Conservation (phyloP, 2,329 filamentous ascomycete genomes). For the Ceratocystis papillata region DNA sequence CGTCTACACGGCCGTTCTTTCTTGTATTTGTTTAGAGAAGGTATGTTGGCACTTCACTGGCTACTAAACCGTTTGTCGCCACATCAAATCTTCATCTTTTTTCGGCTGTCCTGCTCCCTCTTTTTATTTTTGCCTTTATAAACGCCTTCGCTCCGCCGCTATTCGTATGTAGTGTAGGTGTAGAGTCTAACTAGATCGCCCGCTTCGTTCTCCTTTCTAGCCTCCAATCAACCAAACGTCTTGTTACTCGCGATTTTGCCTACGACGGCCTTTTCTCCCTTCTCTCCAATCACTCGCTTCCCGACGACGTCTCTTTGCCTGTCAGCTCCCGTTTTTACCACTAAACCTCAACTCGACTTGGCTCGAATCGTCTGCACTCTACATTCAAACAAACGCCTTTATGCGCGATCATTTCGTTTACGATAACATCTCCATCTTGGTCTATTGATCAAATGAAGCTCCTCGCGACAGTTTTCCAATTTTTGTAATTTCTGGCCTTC, state of each 20-base stretch:
- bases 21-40: background rate
- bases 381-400: background rate
- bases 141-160: background rate
- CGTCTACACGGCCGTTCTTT: background rate
- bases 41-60: background rate
- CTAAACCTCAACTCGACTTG: background rate
- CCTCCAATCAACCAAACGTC: background rate
- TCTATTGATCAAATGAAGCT: constrained; percentile 18
- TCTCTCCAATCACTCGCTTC: background rate
- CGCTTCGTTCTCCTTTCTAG: background rate
- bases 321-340: background rate
- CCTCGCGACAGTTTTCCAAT: constrained; percentile 8
- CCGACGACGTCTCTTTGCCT: background rate
- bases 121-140: background rate
- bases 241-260: background rate
- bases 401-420: constrained; percentile 15
- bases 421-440: background rate
- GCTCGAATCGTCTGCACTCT: background rate
- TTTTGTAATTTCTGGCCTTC: background rate
- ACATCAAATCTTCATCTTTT: background rate
- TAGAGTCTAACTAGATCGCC: background rate
- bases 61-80: background rate
- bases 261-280: background rate
- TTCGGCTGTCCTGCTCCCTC: background rate
- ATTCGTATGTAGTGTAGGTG: background rate